Conservation (phyloP, 768 basidiomycete species). For the Tulasnella sp. region DNA sequence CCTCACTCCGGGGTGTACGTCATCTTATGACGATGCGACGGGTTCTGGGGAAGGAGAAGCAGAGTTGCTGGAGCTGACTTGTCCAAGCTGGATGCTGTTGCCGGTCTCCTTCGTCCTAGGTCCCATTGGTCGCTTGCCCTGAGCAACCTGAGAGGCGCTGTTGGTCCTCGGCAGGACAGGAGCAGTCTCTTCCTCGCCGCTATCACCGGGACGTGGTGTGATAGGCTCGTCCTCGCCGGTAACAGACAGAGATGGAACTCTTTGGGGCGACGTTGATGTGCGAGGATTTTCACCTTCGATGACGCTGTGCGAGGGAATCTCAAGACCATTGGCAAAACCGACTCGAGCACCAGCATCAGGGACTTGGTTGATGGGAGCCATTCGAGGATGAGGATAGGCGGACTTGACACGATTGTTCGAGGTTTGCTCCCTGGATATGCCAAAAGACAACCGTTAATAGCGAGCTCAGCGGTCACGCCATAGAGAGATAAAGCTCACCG, state of each 20-base stretch:
- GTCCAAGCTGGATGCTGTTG: slow-evolving; percentile 4
- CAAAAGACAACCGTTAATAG: background rate
- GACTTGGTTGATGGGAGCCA: slow-evolving; percentile 64
- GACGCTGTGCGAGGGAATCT: slow-evolving; percentile 49
- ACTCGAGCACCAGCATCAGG: slow-evolving; percentile 60
- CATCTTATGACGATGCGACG: background rate
- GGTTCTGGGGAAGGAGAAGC: background rate
- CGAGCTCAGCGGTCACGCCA: background rate
- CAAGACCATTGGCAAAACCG: slow-evolving; percentile 57
- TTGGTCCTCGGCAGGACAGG: background rate
- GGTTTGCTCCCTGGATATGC: slow-evolving; percentile 56
- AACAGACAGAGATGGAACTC: background rate
- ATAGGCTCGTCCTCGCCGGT: background rate
- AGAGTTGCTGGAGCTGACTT: background rate
- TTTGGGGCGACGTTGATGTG: background rate
- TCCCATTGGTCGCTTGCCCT: slow-evolving; percentile 12
- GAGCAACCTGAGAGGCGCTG: background rate
- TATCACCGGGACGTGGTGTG: background rate
- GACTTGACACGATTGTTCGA: slow-evolving; percentile 82
- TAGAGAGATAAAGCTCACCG: slow-evolving; percentile 40
- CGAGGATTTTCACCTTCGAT: slow-evolving; percentile 26
- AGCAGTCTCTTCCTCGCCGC: background rate
- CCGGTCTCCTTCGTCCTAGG: slow-evolving; percentile 9
- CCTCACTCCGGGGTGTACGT: background rate
- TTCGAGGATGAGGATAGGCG: slow-evolving; percentile 48